Conservation (phyloP, 1,284 basidiomycete species). For the Cryptococcus maquisensis region DNA sequence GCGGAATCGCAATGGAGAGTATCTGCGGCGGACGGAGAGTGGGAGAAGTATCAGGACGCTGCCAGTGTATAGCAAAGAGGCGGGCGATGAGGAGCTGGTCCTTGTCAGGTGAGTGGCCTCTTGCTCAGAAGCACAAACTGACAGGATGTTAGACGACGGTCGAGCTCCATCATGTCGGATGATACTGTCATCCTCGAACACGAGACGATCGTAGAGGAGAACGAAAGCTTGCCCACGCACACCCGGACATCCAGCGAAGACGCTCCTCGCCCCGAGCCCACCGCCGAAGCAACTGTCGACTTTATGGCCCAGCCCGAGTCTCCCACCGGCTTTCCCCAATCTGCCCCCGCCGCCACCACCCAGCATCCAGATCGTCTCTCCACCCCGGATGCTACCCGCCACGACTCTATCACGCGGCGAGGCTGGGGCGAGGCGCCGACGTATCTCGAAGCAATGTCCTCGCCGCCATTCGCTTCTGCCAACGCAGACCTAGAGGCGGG, state of each 20-base stretch:
- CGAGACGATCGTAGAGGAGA: slow-evolving; percentile 1
- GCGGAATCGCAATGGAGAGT: slow-evolving; percentile 10
- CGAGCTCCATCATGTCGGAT: slow-evolving; percentile 1
- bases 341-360: slow-evolving; percentile 2
- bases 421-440: slow-evolving; percentile 35
- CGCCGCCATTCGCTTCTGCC: slow-evolving; percentile 6
- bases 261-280: neutral
- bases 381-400: slow-evolving; percentile 1
- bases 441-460: slow-evolving; percentile 37
- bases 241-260: neutral
- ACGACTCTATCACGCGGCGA: slow-evolving; percentile 7
- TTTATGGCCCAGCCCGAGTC: slow-evolving; percentile 3
- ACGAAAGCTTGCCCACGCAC: neutral
- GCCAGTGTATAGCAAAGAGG: slow-evolving; percentile 38
- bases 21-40: slow-evolving; percentile 32
- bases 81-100: slow-evolving; percentile 39
- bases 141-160: slow-evolving; percentile 1
- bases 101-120: slow-evolving; percentile 32
- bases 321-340: neutral
- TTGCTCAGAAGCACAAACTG: neutral
- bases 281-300: neutral
- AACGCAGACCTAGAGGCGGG: slow-evolving; percentile 5
- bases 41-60: slow-evolving; percentile 36
- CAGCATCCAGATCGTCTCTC: neutral
- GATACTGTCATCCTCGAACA: neutral